A percentile compares a stretch with the other conserved stretches of the same genome.
phyloP scores from a whole-genome alignment of 257 asterid species.

The Nicotiana noctiflora region DNA sequence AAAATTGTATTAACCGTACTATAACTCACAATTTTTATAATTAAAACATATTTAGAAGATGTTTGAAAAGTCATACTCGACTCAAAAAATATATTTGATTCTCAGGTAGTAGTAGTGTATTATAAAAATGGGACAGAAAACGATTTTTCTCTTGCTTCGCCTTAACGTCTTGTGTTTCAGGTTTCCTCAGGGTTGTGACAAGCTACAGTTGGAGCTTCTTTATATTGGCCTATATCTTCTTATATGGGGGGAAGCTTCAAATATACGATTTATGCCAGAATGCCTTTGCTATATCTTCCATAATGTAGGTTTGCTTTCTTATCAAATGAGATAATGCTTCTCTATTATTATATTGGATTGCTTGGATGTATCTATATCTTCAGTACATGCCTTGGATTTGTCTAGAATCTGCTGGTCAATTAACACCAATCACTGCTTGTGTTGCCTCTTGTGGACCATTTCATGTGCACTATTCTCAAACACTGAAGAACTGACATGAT shows the following conservation, averaged over 20 bases:
- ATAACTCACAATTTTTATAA: background rate
- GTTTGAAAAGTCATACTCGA: background rate
- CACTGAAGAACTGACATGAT: background rate
- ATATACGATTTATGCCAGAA: constrained; percentile 96
- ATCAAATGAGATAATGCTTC: background rate
- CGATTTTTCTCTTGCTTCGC: constrained; percentile 4
- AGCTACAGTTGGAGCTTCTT: constrained; percentile 85
- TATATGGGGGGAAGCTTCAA: constrained; percentile 99
- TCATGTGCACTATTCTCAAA: background rate
- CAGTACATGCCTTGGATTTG: background rate
- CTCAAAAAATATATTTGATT: background rate
- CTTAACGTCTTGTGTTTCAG: constrained; percentile 32
- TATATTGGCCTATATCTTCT: constrained; percentile 94
- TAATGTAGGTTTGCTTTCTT: constrained; percentile 46
- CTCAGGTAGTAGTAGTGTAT: background rate
- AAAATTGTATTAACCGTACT: background rate
- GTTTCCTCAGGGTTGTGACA: constrained; percentile 44
- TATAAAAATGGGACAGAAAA: background rate
- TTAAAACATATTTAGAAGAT: background rate
- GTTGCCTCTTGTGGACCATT: background rate
- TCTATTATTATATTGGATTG: background rate
- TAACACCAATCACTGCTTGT: background rate
- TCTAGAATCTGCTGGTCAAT: background rate
- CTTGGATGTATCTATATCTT: background rate
- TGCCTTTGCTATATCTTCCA: constrained; percentile 96